phyloP scores from a whole-genome alignment of 208 protist genomes.

The Acanthamoeba lenticulata region DNA sequence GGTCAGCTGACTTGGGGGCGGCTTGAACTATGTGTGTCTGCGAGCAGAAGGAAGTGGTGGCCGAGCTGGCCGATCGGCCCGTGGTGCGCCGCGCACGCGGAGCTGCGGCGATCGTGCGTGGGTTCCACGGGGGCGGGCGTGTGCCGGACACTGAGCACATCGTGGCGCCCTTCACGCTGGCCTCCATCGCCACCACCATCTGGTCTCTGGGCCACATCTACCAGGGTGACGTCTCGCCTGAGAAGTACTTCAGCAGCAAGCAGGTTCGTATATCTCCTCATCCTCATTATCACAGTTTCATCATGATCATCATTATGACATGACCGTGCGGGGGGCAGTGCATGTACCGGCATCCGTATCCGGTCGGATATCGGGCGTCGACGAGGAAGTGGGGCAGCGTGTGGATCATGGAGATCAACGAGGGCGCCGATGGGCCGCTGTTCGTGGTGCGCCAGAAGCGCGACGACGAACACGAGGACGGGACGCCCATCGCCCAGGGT shows the following conservation, averaged over 20 bases:
- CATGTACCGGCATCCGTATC: constrained; percentile 59
- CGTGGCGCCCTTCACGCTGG: not conserved
- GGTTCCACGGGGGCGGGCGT: constrained; percentile 43
- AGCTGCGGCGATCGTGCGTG: not conserved
- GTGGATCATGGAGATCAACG: constrained; percentile 68
- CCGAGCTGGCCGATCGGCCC: constrained; percentile 8
- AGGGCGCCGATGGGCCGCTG: not conserved
- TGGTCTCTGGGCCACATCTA: constrained; percentile 64
- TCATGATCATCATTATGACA: too few relatives aligned
- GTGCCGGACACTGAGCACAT: constrained; percentile 53
- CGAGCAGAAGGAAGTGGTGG: not conserved
- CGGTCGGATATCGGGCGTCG: constrained; percentile 35
- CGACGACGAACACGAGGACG: constrained; percentile 52
- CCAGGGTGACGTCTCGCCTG: not conserved
- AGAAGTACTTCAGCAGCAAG: constrained; percentile 64
- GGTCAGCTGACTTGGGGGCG: too few relatives aligned
- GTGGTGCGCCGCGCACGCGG: not conserved
- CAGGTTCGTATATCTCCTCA: too few relatives aligned
- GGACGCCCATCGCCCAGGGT: not conserved
- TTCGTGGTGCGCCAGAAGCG: constrained; percentile 45
- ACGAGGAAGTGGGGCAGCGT: constrained; percentile 46
- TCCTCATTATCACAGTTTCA: too few relatives aligned
- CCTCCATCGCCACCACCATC: constrained; percentile 38
- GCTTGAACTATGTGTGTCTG: too few relatives aligned
- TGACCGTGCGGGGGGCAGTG: too few relatives aligned